These are phyloP conservation scores for Uncinocarpus reesii DNA, from an alignment of 2,329 filamentous ascomycete genomes.

Conservation along the genomic window DNA sequence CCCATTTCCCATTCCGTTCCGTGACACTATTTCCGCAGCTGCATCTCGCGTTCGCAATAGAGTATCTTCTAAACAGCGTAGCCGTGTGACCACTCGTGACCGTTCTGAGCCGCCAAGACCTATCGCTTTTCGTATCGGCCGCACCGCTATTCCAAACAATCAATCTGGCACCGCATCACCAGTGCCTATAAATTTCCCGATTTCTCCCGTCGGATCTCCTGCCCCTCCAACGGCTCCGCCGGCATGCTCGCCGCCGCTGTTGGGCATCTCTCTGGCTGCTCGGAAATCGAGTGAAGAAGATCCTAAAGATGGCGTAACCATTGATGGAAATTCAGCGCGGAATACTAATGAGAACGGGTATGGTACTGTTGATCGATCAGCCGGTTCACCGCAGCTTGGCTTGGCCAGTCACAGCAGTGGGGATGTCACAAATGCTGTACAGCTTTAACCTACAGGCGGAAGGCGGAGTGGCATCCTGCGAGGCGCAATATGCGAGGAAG, in stretches of 20 bases:
- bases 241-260: constrained; percentile 4
- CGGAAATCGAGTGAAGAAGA: not conserved
- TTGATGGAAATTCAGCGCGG: not conserved
- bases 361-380: not conserved
- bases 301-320: not conserved
- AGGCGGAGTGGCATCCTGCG: no score
- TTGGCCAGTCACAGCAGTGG: not conserved
- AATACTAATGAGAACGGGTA: not conserved
- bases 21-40: constrained; percentile 1
- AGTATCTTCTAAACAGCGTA: not conserved
- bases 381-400: not conserved
- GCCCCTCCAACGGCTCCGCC: constrained; percentile 3
- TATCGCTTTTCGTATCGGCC: constrained; percentile 12
- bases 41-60: constrained; percentile 3
- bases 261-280: constrained; percentile 1
- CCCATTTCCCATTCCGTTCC: constrained; percentile 4
- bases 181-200: not conserved
- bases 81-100: not conserved
- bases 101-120: constrained; percentile 12
- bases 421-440: not conserved
- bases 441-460: no score
- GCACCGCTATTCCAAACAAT: constrained; percentile 11
- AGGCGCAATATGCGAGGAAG: no score
- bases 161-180: not conserved
- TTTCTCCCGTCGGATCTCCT: not conserved